These are phyloP conservation scores for Colletotrichum lentis DNA, from an alignment of 2,329 filamentous ascomycete species.

Conservation along the genomic window DNA sequence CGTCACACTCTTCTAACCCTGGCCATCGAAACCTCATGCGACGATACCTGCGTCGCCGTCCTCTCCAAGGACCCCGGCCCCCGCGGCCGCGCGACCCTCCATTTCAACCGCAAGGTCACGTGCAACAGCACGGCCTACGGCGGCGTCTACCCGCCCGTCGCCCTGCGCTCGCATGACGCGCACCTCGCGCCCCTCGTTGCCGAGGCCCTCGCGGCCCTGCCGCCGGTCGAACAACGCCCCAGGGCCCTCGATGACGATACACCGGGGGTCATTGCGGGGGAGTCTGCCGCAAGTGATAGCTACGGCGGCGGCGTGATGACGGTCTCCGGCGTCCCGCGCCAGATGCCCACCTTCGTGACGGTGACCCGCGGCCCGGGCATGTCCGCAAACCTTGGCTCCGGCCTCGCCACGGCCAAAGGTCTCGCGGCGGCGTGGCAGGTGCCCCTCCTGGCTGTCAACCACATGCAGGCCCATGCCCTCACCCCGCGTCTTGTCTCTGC, in stretches of 20 bases:
- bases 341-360: slow-evolving; percentile 81
- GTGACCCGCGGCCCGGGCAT: slow-evolving; percentile 93
- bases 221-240: slow-evolving; percentile 38
- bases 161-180: slow-evolving; percentile 78
- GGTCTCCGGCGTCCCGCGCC: slow-evolving; percentile 38
- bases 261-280: not conserved
- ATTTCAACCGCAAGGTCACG: slow-evolving; percentile 83
- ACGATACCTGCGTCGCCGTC: slow-evolving; percentile 90
- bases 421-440: slow-evolving; percentile 83
- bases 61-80: slow-evolving; percentile 63
- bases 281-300: not conserved
- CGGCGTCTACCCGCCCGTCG: slow-evolving; percentile 81
- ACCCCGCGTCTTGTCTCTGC: slow-evolving; percentile 81
- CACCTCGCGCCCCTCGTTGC: slow-evolving; percentile 74
- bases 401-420: slow-evolving; percentile 86
- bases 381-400: slow-evolving; percentile 77
- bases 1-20: slow-evolving; percentile 61
- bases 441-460: slow-evolving; percentile 86
- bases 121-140: slow-evolving; percentile 77
- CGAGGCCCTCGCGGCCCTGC: slow-evolving; percentile 67
- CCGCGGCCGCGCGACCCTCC: slow-evolving; percentile 61
- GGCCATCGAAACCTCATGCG: slow-evolving; percentile 86
- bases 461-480: slow-evolving; percentile 96
- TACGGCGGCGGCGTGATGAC: slow-evolving; percentile 33
- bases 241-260: not conserved